These are phyloP conservation scores for Pseudogymnoascus sp. DNA, from an alignment of 2,329 filamentous ascomycete genomes.

Conservation along the genomic window DNA sequence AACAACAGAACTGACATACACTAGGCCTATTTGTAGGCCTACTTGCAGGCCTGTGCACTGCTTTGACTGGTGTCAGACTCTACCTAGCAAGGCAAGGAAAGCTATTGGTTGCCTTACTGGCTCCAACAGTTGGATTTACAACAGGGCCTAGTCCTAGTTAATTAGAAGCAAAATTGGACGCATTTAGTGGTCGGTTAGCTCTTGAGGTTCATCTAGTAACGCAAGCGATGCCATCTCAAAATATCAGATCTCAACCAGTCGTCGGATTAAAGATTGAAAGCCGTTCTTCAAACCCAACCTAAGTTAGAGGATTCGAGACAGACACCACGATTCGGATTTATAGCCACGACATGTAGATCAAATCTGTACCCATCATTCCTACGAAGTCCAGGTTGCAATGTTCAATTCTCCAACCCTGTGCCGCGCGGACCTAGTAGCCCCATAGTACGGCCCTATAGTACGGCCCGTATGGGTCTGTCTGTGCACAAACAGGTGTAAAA, in stretches of 20 bases:
- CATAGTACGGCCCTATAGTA: not conserved
- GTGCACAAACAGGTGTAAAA: too few relatives aligned
- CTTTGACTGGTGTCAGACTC: not conserved
- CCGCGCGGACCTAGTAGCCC: not conserved
- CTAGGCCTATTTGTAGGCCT: not conserved
- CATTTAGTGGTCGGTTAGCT: too few relatives aligned
- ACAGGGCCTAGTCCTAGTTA: not conserved
- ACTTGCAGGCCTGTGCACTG: not conserved
- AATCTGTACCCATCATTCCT: not conserved
- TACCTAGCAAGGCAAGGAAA: not conserved
- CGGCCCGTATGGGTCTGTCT: too few relatives aligned
- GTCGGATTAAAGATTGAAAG: too few relatives aligned
- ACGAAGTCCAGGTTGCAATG: not conserved
- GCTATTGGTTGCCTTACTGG: too few relatives aligned
- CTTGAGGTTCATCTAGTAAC: too few relatives aligned
- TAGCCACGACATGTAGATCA: too few relatives aligned
- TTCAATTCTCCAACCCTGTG: not conserved
- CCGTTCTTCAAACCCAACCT: too few relatives aligned
- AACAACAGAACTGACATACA: not conserved
- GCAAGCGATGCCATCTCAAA: too few relatives aligned
- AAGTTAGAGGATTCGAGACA: too few relatives aligned
- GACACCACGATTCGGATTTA: too few relatives aligned
- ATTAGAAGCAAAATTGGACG: not conserved
- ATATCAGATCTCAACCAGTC: too few relatives aligned
- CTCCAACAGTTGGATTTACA: not conserved